These are phyloP conservation scores for Euclidium syriacum DNA, from an alignment of 345 rosid species.

Conservation along the genomic window DNA sequence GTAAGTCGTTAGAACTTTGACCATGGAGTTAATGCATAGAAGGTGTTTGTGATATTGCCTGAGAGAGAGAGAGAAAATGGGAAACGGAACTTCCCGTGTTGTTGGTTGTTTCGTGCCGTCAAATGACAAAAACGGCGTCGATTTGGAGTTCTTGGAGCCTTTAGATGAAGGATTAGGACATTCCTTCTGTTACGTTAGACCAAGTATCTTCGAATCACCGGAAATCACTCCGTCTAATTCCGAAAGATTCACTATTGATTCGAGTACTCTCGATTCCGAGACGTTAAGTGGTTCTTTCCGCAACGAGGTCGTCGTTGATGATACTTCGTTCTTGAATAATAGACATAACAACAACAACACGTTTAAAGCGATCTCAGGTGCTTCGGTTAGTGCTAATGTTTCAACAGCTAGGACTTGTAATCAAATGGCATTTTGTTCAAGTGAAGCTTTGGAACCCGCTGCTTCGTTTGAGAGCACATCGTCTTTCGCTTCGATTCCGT, in stretches of 20 bases:
- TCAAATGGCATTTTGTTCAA: conserved; percentile 61
- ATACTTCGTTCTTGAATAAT: conserved; percentile 50
- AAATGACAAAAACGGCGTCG: conserved; percentile 69
- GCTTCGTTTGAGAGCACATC: conserved; percentile 97
- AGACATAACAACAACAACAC: conserved; percentile 61
- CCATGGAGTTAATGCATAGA: conserved; percentile 37
- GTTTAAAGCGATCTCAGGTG: conserved; percentile 92
- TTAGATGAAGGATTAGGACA: conserved; percentile 95
- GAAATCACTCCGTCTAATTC: conserved; percentile 89
- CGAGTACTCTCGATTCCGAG: conserved; percentile 91
- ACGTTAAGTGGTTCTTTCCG: conserved; percentile 80
- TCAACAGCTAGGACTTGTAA: conserved; percentile 90
- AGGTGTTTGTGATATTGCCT: conserved; percentile 30
- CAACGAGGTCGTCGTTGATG: conserved; percentile 63
- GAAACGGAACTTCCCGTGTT: conserved; percentile 94
- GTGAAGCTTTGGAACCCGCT: conserved; percentile 80
- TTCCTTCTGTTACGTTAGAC: conserved; percentile 96
- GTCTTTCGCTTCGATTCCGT: conserved; percentile 83
- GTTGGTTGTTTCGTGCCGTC: conserved; percentile 88
- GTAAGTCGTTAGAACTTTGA: conserved; percentile 31
- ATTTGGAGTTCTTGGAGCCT: conserved; percentile 79
- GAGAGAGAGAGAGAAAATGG: conserved; percentile 41
- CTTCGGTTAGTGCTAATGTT: conserved; percentile 96
- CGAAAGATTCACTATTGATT: conserved; percentile 92
- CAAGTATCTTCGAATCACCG: conserved; percentile 75